Percentiles rank a stretch among this genome's conserved stretches.
Conservation (phyloP, 1,284 basidiomycete genomes). For the Leccinum huronense region DNA sequence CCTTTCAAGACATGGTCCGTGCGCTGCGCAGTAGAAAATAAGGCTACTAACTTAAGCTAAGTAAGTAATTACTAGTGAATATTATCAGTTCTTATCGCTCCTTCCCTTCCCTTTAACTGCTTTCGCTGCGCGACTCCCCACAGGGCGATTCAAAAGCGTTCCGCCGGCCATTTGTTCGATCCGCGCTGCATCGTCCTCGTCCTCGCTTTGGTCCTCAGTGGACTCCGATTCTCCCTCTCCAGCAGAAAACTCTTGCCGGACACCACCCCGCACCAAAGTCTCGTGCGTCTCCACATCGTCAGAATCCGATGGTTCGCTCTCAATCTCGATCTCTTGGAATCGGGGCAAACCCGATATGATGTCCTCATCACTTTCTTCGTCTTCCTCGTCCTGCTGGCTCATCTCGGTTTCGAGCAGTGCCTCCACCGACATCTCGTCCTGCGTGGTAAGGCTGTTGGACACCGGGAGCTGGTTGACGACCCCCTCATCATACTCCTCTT, state of each 20-base stretch:
- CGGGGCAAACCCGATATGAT: constrained; percentile 4
- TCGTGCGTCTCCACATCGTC: constrained; percentile 33
- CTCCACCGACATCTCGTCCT: constrained; percentile 30
- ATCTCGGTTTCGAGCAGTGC: constrained; percentile 18
- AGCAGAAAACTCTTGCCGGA: neutral
- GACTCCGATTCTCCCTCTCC: neutral
- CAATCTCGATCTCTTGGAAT: constrained; percentile 18
- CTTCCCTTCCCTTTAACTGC: neutral
- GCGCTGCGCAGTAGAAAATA: constrained; percentile 2
- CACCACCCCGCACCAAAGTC: constrained; percentile 12
- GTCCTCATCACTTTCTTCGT: constrained; percentile 3
- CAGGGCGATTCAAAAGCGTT: constrained; percentile 7
- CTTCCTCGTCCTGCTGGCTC: neutral
- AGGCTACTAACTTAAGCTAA: too few relatives aligned
- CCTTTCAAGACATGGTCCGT: constrained; percentile 23
- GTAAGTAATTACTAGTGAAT: too few relatives aligned
- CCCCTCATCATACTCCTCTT: neutral
- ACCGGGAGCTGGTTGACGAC: neutral
- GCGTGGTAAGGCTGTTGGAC: neutral
- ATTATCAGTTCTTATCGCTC: too few relatives aligned
- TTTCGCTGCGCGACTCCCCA: constrained; percentile 16
- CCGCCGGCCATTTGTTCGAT: constrained; percentile 20
- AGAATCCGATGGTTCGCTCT: constrained; percentile 25
- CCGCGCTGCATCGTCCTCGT: constrained; percentile 18
- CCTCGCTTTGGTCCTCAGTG: constrained; percentile 3